Base-by-base conservation (phyloP, 345 rosid genomes). In the Noccaea caerulescens region DNA sequence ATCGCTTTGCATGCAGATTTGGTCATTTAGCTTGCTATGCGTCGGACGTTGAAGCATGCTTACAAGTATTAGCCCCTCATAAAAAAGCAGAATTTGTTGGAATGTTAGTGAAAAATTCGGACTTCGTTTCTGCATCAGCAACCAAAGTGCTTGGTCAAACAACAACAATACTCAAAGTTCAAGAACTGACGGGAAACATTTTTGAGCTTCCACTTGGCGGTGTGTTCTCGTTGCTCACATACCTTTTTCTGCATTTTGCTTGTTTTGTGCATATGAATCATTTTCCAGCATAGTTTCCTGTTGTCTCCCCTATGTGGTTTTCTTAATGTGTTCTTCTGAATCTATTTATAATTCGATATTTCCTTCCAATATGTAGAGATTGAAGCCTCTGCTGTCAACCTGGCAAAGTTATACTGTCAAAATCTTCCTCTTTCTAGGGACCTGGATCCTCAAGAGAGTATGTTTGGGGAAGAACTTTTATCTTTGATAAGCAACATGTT, bases 381-480 rank as follows among this genome's bases (percentile, higher is more conserved):
- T 57, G 88, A 87, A 80, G 74, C 59, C 73, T 77, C 71, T 69
- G 85, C 86, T 8, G 67, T 85, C 44, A 78, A 87, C 73, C 82
- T 92, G 89, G 84, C 76, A 27, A 87, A 89, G 82, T 78, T 87
- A 76, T 92, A 80, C 63, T 86, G 89, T 80, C 80, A 83, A 75
- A 88, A 76, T 75, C 92, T 91, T 72, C 82, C 88, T 8, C 93
- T 89, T 55, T 91, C 98, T 4, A 91, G 86, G 85, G 93, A 89
- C 72, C 80, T 91, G 85, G 99, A 91, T 79, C 87, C 84, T 50
- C 97, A 89, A 73, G 98, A 94, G 84, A 88, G 82, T 73, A 85
- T 94, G 90, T 86, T 88, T 60, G 98, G 99, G 25, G 98, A 89
- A 82, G 99, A 94, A 83, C 84, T 94, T 68, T 75, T 94, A 62